phyloP scores from a whole-genome alignment of 2,329 filamentous ascomycete species.

The Teratosphaeria pseudoeucalypti region DNA sequence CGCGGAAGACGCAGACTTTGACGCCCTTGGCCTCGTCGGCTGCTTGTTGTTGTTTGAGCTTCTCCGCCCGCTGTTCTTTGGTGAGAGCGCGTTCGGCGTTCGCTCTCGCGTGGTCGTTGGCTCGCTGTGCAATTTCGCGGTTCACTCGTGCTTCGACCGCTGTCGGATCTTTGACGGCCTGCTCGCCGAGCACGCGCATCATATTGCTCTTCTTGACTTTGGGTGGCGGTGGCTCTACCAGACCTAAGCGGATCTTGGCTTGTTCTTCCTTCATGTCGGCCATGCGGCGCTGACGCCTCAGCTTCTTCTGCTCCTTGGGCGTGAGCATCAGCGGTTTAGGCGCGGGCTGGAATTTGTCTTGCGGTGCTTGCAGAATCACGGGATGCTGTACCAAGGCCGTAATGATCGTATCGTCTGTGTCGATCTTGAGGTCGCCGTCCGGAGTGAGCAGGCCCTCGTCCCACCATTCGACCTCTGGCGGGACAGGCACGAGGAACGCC shows the following conservation, averaged over 20 bases:
- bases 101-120: conserved; percentile 61
- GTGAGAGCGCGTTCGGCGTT: conserved; percentile 83
- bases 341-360: conserved; percentile 68
- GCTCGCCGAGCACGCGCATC: conserved; percentile 91
- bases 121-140: conserved; percentile 79
- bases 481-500: conserved; percentile 71
- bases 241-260: conserved; percentile 83
- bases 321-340: conserved; percentile 91
- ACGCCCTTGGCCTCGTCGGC: conserved; percentile 82
- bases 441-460: conserved; percentile 72
- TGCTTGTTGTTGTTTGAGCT: conserved; percentile 71
- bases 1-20: conserved; percentile 76
- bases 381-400: conserved; percentile 90
- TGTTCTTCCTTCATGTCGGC: conserved; percentile 92
- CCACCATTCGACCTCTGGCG: conserved; percentile 94
- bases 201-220: conserved; percentile 97
- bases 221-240: conserved; percentile 80
- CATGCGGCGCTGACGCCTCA: conserved; percentile 80
- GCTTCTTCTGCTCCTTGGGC: conserved; percentile 78
- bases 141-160: conserved; percentile 93
- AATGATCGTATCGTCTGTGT: conserved; percentile 71
- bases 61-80: conserved; percentile 78
- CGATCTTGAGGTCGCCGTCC: conserved; percentile 51
- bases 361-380: conserved; percentile 78
- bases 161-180: conserved; percentile 89